Conservation (phyloP, 2,329 filamentous ascomycete species). For the Penicillium sp. region DNA sequence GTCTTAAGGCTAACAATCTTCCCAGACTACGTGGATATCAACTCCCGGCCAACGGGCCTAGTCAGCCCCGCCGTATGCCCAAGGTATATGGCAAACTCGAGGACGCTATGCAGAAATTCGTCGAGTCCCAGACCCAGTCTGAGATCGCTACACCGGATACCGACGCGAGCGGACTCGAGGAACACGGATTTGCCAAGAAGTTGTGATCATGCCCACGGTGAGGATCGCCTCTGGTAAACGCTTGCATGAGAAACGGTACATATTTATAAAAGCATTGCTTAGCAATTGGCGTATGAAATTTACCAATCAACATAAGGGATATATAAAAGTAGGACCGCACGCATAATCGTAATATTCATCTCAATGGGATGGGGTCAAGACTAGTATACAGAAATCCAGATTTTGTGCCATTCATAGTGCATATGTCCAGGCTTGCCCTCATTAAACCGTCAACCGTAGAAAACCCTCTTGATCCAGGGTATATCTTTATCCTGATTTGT, state of each 20-base stretch:
- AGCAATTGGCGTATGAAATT: background rate
- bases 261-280: constrained; percentile 2
- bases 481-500: constrained; percentile 9
- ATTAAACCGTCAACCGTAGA: constrained; percentile 1
- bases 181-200: constrained; percentile 57
- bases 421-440: constrained; percentile 7
- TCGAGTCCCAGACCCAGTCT: constrained; percentile 50
- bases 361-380: constrained; percentile 16
- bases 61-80: constrained; percentile 64
- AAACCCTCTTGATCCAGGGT: constrained; percentile 1
- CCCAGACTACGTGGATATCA: constrained; percentile 72
- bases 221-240: background rate
- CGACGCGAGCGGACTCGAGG: constrained; percentile 52
- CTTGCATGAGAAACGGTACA: constrained; percentile 4
- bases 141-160: constrained; percentile 53
- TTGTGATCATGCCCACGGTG: background rate
- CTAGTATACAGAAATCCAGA: constrained; percentile 23
- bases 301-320: background rate
- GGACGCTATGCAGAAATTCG: constrained; percentile 47
- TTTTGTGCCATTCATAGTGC: constrained; percentile 17
- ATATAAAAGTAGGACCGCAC: background rate
- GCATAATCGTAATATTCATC: constrained; percentile 15
- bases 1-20: background rate
- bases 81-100: constrained; percentile 63
- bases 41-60: constrained; percentile 66